Conservation (phyloP, 2,329 filamentous ascomycete species). For the Phaeophleospora eucalypticola region DNA sequence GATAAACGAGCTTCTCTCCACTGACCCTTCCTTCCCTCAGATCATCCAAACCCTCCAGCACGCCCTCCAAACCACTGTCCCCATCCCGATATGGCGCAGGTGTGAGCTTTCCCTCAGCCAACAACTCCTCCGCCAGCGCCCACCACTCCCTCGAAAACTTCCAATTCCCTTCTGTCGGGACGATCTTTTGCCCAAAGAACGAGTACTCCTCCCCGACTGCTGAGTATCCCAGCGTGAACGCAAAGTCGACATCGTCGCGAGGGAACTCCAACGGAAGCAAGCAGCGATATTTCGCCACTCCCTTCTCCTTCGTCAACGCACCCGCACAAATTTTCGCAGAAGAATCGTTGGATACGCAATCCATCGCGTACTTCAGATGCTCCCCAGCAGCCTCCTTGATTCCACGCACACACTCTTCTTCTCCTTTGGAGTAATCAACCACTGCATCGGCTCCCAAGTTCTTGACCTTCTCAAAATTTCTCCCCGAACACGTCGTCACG, state of each 20-base stretch:
- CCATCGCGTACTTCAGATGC: constrained; percentile 12
- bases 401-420: constrained; percentile 37
- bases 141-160: constrained; percentile 40
- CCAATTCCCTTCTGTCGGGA: constrained; percentile 17
- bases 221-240: constrained; percentile 20
- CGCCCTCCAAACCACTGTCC: constrained; percentile 31
- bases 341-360: constrained; percentile 9
- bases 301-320: constrained; percentile 13
- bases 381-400: constrained; percentile 33
- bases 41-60: constrained; percentile 30
- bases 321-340: constrained; percentile 17
- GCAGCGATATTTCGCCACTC: constrained; percentile 13
- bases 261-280: constrained; percentile 18
- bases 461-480: constrained; percentile 44
- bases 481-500: constrained; percentile 43
- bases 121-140: constrained; percentile 23
- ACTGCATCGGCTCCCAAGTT: constrained; percentile 43
- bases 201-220: constrained; percentile 19
- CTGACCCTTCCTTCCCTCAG: constrained; percentile 30
- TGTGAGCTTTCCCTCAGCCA: constrained; percentile 29
- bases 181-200: constrained; percentile 14
- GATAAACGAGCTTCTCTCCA: constrained; percentile 31
- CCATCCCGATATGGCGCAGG: constrained; percentile 35
- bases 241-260: constrained; percentile 15
- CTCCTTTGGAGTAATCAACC: constrained; percentile 45